Percentiles rank a stretch among this genome's conserved stretches.
These are phyloP conservation scores for Magnaporthiopsis rhizophila DNA, from an alignment of 2,329 filamentous ascomycete species.

Conservation along the genomic window DNA sequence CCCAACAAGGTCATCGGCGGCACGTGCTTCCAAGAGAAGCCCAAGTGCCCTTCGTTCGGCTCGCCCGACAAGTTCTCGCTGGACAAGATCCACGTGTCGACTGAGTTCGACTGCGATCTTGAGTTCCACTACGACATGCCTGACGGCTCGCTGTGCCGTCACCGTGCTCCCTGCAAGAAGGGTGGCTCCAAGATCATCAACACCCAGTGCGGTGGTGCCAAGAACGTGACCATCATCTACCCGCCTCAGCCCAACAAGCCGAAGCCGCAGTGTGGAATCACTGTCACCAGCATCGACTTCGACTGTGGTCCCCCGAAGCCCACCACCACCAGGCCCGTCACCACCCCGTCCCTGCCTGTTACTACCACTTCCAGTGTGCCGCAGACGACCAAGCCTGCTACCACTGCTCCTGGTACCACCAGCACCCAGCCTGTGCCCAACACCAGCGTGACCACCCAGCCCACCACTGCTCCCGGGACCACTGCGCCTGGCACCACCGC, in stretches of 20 bases:
- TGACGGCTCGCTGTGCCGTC: conserved; percentile 75
- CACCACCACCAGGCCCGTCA: conserved; percentile 16
- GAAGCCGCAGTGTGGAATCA: conserved; percentile 58
- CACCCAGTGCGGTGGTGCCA: conserved; percentile 87
- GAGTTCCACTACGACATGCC: conserved; percentile 85
- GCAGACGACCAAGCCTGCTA: conserved; percentile 11
- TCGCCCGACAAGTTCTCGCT: conserved; percentile 63
- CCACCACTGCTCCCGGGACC: conserved; percentile 9
- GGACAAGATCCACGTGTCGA: conserved; percentile 61
- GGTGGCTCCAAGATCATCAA: conserved; percentile 67
- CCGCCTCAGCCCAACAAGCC: conserved; percentile 49
- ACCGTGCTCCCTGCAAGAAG: conserved; percentile 59
- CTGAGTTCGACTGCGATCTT: conserved; percentile 68
- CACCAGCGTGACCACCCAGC: neutral
- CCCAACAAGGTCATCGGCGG: conserved; percentile 56
- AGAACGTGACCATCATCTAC: conserved; percentile 65
- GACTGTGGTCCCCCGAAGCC: conserved; percentile 44
- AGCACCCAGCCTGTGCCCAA: conserved; percentile 9
- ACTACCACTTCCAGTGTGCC: conserved; percentile 10
- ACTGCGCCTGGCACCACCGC: conserved; percentile 11
- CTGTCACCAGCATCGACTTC: conserved; percentile 67
- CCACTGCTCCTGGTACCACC: conserved; percentile 6
- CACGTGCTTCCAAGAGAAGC: conserved; percentile 35
- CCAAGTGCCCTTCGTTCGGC: conserved; percentile 51
- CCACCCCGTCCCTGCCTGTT: conserved; percentile 10